phyloP scores from a whole-genome alignment of 352 stramenopile genomes.

The Thalassiosira ordinaria region DNA sequence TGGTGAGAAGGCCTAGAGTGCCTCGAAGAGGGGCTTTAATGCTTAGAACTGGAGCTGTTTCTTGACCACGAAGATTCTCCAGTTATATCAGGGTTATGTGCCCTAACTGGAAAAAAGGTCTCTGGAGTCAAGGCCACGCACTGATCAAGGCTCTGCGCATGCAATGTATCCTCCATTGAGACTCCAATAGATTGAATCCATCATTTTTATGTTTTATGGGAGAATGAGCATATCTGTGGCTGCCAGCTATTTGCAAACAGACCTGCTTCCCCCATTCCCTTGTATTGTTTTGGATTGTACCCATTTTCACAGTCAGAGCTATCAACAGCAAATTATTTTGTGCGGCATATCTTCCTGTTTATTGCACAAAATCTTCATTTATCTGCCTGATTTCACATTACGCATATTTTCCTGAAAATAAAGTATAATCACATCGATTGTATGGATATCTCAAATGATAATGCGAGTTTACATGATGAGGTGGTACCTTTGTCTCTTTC shows the following conservation, averaged over 20 bases:
- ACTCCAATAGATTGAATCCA: neutral
- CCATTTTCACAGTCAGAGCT: neutral
- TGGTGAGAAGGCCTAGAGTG: slow-evolving; percentile 5
- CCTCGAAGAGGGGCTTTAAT: neutral
- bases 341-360: neutral
- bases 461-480: too few relatives aligned
- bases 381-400: slow-evolving; percentile 1
- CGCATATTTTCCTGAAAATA: neutral
- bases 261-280: neutral
- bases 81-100: neutral
- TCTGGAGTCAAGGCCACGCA: neutral
- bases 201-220: neutral
- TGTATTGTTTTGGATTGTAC: neutral
- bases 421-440: too few relatives aligned
- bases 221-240: neutral
- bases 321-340: neutral
- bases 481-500: too few relatives aligned
- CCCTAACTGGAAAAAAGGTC: too few relatives aligned
- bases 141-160: neutral
- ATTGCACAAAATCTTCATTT: slow-evolving; percentile 1
- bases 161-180: too few relatives aligned
- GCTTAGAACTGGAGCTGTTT: too few relatives aligned
- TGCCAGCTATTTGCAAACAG: neutral
- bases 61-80: neutral
- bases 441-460: too few relatives aligned